phyloP scores from a whole-genome alignment of 352 stramenopile species.

The Phytophthora brassicae region DNA sequence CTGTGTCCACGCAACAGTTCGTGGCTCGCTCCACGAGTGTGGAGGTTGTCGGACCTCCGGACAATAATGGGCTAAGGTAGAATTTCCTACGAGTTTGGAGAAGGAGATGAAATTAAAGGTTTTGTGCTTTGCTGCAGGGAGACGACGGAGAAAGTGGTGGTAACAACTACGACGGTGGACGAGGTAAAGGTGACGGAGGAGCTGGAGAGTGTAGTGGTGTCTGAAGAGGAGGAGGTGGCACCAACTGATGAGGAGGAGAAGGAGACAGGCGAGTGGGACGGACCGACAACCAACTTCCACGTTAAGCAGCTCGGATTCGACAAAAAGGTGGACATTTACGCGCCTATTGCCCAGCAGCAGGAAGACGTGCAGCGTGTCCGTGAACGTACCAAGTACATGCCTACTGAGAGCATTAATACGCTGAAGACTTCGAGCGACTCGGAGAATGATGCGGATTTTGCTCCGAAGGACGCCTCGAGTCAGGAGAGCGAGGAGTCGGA shows the following conservation, averaged over 20 bases:
- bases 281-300: constrained; percentile 76
- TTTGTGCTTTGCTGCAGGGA: constrained; percentile 19
- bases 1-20: constrained; percentile 32
- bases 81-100: too few species aligned
- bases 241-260: constrained; percentile 9
- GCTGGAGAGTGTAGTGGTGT: constrained; percentile 7
- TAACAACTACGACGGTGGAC: constrained; percentile 4
- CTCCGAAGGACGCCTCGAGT: constrained; percentile 25
- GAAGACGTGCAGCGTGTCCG: constrained; percentile 61
- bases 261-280: constrained; percentile 37
- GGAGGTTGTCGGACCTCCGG: too few species aligned
- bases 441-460: constrained; percentile 67
- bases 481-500: constrained; percentile 50
- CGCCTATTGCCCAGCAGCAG: constrained; percentile 63
- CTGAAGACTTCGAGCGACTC: constrained; percentile 50
- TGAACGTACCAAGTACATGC: constrained; percentile 57
- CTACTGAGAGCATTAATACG: constrained; percentile 31
- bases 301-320: constrained; percentile 76
- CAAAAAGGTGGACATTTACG: constrained; percentile 84
- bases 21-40: constrained; percentile 28
- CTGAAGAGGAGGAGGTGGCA: constrained; percentile 6
- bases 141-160: constrained; percentile 13
- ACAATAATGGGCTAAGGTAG: too few species aligned
- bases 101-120: constrained; percentile 4
- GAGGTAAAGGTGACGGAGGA: constrained; percentile 17